These are phyloP conservation scores for Nakaseomyces delphensis DNA, from an alignment of 1,139 yeast species.

Conservation along the genomic window DNA sequence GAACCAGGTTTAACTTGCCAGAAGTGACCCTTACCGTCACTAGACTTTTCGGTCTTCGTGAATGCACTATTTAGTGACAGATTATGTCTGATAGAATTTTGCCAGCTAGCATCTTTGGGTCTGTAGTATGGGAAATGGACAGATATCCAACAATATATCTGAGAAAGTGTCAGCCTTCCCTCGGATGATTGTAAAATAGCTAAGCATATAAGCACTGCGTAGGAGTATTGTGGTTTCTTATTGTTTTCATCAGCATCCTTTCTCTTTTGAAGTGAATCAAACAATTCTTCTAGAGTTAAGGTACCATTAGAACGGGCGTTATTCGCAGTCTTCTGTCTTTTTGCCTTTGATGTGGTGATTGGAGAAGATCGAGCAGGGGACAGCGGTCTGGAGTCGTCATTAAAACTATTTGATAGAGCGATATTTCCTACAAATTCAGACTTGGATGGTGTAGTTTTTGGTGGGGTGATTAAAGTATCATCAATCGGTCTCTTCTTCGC, in stretches of 20 bases:
- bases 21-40: slow-evolving; percentile 94
- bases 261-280: slow-evolving; percentile 20
- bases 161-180: slow-evolving; percentile 75
- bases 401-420: background rate
- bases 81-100: slow-evolving; percentile 81
- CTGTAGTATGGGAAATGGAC: slow-evolving; percentile 78
- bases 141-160: slow-evolving; percentile 89
- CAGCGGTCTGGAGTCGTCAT: slow-evolving; percentile 20
- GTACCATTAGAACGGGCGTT: slow-evolving; percentile 19
- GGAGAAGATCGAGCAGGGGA: slow-evolving; percentile 47
- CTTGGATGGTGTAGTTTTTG: slow-evolving; percentile 1
- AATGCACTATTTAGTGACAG: slow-evolving; percentile 80
- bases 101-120: slow-evolving; percentile 89
- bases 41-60: slow-evolving; percentile 82
- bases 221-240: slow-evolving; percentile 82
- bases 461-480: slow-evolving; percentile 4
- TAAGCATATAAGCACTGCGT: slow-evolving; percentile 90
- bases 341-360: slow-evolving; percentile 20
- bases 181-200: slow-evolving; percentile 81
- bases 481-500: slow-evolving; percentile 4
- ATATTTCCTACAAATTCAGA: background rate
- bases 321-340: slow-evolving; percentile 14
- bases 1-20: slow-evolving; percentile 85
- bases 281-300: slow-evolving; percentile 18
- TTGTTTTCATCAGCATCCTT: slow-evolving; percentile 25